A percentile compares a stretch with the other conserved stretches of the same genome.
Conservation (phyloP, 208 protist species). For the Leishmania braziliensis region DNA sequence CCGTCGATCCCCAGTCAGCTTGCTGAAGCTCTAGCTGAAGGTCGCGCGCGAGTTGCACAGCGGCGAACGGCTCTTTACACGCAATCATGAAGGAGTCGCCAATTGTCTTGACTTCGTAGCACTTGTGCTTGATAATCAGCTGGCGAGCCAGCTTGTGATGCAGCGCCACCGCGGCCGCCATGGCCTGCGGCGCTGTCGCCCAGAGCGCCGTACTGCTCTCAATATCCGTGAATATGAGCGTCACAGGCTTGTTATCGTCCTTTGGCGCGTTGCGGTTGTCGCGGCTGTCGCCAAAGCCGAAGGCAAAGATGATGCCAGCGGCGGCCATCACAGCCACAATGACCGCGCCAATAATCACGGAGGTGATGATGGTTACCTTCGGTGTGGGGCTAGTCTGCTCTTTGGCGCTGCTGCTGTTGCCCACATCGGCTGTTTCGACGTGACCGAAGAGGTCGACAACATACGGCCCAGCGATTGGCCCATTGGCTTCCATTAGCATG, state of each 20-base stretch:
- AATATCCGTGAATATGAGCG: conserved; percentile 75
- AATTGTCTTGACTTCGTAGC: conserved; percentile 78
- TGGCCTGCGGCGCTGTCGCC: conserved; percentile 39
- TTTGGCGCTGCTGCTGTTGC: background rate
- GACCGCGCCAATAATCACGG: conserved; percentile 1
- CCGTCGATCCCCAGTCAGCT: conserved; percentile 52
- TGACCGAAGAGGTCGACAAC: background rate
- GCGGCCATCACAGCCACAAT: background rate
- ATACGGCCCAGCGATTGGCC: conserved; percentile 7
- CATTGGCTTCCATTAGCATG: background rate
- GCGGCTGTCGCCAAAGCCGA: conserved; percentile 31
- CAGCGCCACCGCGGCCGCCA: conserved; percentile 42
- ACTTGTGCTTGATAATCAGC: conserved; percentile 57
- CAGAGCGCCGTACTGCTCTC: conserved; percentile 69
- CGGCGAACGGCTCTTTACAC: conserved; percentile 32
- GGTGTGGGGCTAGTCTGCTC: background rate
- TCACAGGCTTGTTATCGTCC: conserved; percentile 39
- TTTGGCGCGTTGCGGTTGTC: conserved; percentile 65
- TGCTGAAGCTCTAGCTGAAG: conserved; percentile 48
- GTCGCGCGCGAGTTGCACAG: conserved; percentile 48
- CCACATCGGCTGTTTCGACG: background rate
- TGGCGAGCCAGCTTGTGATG: conserved; percentile 64
- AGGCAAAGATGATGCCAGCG: conserved; percentile 14
- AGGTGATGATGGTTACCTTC: conserved; percentile 1
- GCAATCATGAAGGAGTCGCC: conserved; percentile 86